Evolutionary conservation across 495 filamentous ascomycete genomes (phyloP).

Genomic region (Jackrogersella minutella): DNA sequence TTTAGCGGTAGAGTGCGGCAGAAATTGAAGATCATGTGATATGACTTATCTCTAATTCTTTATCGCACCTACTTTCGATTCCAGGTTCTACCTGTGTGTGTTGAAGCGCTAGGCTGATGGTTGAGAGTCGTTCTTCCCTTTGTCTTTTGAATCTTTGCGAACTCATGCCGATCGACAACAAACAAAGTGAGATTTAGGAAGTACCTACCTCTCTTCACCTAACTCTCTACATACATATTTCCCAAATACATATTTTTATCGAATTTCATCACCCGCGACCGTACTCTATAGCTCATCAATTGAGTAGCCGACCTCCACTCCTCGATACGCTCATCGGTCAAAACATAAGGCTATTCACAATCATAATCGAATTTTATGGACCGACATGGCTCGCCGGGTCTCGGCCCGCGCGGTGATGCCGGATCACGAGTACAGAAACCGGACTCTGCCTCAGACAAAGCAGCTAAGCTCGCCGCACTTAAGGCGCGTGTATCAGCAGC

Average conservation of each 20-base stretch:
- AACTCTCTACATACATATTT: no score
- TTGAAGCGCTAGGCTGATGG: not conserved
- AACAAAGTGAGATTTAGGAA: not conserved
- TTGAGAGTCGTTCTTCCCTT: not conserved
- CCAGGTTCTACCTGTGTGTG: conserved; percentile 25
- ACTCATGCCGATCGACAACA: not conserved
- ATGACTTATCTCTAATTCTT: conserved; percentile 15
- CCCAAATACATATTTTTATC: not conserved
- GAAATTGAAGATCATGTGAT: conserved; percentile 39
- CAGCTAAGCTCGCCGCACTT: conserved; percentile 66
- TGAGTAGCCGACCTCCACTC: not conserved
- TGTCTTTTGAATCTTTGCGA: not conserved
- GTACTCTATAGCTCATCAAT: not conserved
- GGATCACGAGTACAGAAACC: conserved; percentile 60
- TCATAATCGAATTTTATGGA: conserved; percentile 53
- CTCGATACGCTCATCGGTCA: not conserved
- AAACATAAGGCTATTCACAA: conserved; percentile 7
- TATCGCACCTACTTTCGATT: conserved; percentile 7
- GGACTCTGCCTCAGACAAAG: conserved; percentile 62
- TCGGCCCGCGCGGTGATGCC: conserved; percentile 62
- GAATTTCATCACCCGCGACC: not conserved
- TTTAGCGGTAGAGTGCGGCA: conserved; percentile 42
- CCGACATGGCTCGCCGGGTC: conserved; percentile 51
- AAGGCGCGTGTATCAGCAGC: conserved; percentile 84
- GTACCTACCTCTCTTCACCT: not conserved